These are phyloP conservation scores for Waltergamsia citrina DNA, from an alignment of 2,329 filamentous ascomycete species.

Conservation along the genomic window DNA sequence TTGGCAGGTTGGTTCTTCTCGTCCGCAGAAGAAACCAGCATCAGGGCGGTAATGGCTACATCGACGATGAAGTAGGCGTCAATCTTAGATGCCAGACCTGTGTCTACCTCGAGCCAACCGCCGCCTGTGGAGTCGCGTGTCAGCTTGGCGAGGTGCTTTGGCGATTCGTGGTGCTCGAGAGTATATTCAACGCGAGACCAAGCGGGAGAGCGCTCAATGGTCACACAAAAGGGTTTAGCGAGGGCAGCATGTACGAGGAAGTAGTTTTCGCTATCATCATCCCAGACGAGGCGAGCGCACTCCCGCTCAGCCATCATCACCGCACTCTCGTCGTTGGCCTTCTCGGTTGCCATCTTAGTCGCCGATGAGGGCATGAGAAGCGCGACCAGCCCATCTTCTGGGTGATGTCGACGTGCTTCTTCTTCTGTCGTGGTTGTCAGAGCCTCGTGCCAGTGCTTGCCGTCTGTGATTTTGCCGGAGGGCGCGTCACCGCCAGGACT, in stretches of 20 bases:
- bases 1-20: constrained; percentile 32
- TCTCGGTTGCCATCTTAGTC: constrained; percentile 52
- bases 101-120: constrained; percentile 54
- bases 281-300: constrained; percentile 64
- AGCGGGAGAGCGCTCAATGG: constrained; percentile 46
- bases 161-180: constrained; percentile 54
- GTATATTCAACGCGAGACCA: constrained; percentile 55
- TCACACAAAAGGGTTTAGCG: constrained; percentile 53
- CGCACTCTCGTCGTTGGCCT: constrained; percentile 47
- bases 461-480: constrained; percentile 18
- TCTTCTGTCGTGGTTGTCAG: constrained; percentile 50
- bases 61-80: constrained; percentile 54
- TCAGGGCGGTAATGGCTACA: constrained; percentile 49
- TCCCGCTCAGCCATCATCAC: constrained; percentile 57
- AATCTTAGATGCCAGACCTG: constrained; percentile 46
- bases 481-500: constrained; percentile 15
- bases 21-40: constrained; percentile 49
- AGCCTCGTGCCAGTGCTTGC: constrained; percentile 47
- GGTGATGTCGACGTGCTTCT: constrained; percentile 38
- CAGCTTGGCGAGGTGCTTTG: constrained; percentile 49
- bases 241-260: constrained; percentile 56
- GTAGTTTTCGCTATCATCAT: constrained; percentile 47
- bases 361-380: constrained; percentile 59
- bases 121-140: constrained; percentile 50
- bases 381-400: constrained; percentile 56